A percentile compares a stretch with the other conserved stretches of the same genome.
Evolutionary conservation across 352 stramenopile species (phyloP).

Genomic region (Blastocystis sp.): DNA sequence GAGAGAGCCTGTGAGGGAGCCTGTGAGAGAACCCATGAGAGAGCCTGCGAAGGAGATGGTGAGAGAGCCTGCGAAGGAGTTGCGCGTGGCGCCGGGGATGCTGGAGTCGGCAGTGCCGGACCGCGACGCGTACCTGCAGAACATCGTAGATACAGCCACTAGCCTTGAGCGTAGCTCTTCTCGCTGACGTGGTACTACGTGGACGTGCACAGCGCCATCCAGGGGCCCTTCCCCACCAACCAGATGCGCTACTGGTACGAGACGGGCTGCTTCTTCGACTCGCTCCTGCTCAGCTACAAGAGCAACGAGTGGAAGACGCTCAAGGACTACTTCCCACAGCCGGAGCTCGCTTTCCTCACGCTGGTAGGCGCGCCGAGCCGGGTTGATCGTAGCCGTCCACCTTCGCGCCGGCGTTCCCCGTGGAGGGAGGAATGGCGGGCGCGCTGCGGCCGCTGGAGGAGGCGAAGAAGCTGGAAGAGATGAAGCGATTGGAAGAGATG

Average conservation of each 20-base stretch:
- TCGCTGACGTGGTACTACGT: conserved; percentile 54
- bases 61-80: too few relatives aligned
- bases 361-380: not conserved
- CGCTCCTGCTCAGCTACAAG: not conserved
- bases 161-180: conserved; percentile 3
- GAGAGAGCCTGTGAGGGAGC: too few relatives aligned
- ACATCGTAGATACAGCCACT: not conserved
- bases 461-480: not conserved
- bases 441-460: not conserved
- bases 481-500: not conserved
- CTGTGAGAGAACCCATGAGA: too few relatives aligned
- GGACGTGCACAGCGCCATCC: conserved; percentile 21
- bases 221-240: conserved; percentile 47
- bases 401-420: not conserved
- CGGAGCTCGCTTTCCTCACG: conserved; percentile 28
- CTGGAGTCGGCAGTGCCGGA: not conserved
- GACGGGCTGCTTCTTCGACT: conserved; percentile 53
- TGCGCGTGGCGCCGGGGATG: not conserved
- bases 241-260: conserved; percentile 53
- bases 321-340: conserved; percentile 8
- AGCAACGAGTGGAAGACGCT: conserved; percentile 23
- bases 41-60: too few relatives aligned
- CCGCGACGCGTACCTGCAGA: not conserved
- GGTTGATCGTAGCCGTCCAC: not conserved
- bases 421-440: not conserved